Conservation (phyloP, 306 rosid species). For the Pueraria montana region DNA sequence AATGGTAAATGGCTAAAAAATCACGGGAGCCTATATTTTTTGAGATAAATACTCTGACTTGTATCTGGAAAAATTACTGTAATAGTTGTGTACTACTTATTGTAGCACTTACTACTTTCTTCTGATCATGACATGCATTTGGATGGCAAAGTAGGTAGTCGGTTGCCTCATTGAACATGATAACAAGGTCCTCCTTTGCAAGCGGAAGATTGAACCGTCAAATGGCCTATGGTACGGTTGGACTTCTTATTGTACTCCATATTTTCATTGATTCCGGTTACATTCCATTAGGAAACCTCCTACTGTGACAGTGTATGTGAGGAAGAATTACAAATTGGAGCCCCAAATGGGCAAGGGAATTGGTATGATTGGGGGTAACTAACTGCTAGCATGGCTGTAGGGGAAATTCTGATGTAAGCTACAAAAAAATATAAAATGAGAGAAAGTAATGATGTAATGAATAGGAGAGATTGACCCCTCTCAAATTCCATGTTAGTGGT, state of each 20-base stretch:
- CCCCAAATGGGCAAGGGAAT: too few species aligned
- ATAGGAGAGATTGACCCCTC: background rate
- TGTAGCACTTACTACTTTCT: slow-evolving; percentile 20
- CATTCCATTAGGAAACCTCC: background rate
- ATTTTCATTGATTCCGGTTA: slow-evolving; percentile 18
- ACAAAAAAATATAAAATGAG: background rate
- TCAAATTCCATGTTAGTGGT: background rate
- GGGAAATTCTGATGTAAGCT: background rate
- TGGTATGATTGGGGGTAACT: background rate
- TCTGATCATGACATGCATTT: slow-evolving; percentile 34
- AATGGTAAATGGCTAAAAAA: slow-evolving; percentile 61
- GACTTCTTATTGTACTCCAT: background rate
- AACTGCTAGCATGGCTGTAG: background rate
- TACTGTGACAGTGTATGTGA: background rate
- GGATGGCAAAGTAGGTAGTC: slow-evolving; percentile 67
- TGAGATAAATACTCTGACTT: background rate
- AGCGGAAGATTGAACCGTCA: slow-evolving; percentile 90
- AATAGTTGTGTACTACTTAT: slow-evolving; percentile 22
- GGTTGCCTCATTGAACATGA: slow-evolving; percentile 87
- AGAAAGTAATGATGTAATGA: background rate
- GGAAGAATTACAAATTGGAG: background rate
- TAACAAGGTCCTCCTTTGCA: slow-evolving; percentile 80
- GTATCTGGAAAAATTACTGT: slow-evolving; percentile 8
- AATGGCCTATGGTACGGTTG: slow-evolving; percentile 79
- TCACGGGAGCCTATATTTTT: background rate